Evolutionary conservation across 139 green algal species (phyloP).

Genomic region (Trebouxia sp.): DNA sequence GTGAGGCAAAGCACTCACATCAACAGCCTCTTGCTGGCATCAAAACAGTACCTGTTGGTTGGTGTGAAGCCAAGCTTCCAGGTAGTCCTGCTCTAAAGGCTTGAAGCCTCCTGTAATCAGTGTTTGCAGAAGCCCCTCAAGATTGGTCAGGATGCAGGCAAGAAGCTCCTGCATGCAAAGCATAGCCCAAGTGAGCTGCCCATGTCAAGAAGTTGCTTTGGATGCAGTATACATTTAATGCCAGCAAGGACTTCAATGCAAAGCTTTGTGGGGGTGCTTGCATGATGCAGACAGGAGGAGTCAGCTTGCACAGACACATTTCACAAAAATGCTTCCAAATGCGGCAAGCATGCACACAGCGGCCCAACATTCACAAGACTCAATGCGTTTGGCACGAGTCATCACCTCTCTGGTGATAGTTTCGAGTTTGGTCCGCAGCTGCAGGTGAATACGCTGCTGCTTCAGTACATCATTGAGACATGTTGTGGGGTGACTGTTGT

Average conservation of each 20-base stretch:
- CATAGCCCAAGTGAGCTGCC: too few species aligned
- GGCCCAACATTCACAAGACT: neutral
- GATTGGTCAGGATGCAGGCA: constrained; percentile 48
- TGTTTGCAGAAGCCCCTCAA: constrained; percentile 62
- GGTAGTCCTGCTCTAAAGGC: constrained; percentile 71
- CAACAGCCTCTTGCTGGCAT: too few species aligned
- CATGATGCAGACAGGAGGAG: too few species aligned
- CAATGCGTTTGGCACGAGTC: neutral
- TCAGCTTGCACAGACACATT: too few species aligned
- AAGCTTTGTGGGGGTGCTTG: too few species aligned
- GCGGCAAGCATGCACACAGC: too few species aligned
- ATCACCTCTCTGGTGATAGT: constrained; percentile 35
- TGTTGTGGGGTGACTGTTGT: constrained; percentile 87
- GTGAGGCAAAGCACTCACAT: too few species aligned
- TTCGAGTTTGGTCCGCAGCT: neutral
- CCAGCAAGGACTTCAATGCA: too few species aligned
- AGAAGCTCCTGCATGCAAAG: constrained; percentile 41
- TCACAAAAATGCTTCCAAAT: neutral
- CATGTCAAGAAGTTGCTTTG: too few species aligned
- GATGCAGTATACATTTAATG: too few species aligned
- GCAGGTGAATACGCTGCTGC: neutral
- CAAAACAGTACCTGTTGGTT: constrained; percentile 71
- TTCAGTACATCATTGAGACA: constrained; percentile 81
- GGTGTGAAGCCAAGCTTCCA: constrained; percentile 78
- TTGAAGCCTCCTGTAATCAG: constrained; percentile 70